Evolutionary conservation across 352 stramenopile genomes (phyloP).

Genomic region (Aphanomyces cochlioides): DNA sequence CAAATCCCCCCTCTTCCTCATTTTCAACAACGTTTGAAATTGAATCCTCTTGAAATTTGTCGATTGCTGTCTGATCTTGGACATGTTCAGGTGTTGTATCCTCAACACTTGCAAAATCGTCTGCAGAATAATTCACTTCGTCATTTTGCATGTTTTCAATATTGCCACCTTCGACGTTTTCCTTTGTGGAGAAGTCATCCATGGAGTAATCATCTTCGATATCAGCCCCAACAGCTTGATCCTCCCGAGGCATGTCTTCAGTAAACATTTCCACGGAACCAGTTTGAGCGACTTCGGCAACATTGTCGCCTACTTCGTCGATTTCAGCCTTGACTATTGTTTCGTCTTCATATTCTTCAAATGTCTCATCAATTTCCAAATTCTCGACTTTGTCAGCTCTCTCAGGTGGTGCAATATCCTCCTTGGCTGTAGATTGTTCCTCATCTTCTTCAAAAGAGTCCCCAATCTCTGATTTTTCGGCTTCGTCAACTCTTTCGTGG

Average conservation of each 20-base stretch:
- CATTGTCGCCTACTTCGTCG: not conserved
- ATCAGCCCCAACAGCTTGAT: not conserved
- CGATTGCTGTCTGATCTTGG: not conserved
- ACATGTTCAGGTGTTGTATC: not conserved
- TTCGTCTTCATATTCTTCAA: not conserved
- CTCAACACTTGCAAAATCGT: not conserved
- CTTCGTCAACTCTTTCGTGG: not conserved
- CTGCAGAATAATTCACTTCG: not conserved
- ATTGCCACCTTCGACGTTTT: slow-evolving; percentile 1
- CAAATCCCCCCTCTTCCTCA: not conserved
- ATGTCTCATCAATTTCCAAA: slow-evolving; percentile 37
- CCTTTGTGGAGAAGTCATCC: slow-evolving; percentile 3
- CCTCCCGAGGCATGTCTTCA: not conserved
- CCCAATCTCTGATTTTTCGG: not conserved
- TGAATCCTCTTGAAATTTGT: not conserved
- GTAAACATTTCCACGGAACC: no score
- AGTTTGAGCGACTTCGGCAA: not conserved
- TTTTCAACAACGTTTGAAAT: slow-evolving; percentile 2
- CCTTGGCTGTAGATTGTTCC: no score
- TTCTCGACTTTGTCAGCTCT: slow-evolving; percentile 49
- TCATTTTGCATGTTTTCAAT: not conserved
- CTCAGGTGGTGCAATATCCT: slow-evolving; percentile 40
- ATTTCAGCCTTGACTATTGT: not conserved
- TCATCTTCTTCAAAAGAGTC: not conserved
- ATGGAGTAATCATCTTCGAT: slow-evolving; percentile 6